Conservation (phyloP, 495 filamentous ascomycete genomes). For the Neurospora terricola region DNA sequence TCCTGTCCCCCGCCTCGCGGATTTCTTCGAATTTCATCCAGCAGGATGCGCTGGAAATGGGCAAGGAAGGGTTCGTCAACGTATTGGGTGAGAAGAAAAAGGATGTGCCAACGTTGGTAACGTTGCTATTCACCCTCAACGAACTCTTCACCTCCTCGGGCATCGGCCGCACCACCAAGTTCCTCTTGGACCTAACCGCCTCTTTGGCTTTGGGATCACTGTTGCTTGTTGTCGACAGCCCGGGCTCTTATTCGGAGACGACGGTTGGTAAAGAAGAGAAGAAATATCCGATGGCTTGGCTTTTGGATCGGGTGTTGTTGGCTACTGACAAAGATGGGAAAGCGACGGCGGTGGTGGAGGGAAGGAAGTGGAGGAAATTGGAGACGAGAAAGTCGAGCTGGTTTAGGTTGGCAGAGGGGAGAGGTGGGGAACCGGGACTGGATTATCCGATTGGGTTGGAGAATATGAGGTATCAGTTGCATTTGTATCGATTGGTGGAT, state of each 20-base stretch:
- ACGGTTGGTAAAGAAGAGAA: conserved; percentile 51
- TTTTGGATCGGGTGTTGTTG: conserved; percentile 75
- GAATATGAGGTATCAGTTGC: conserved; percentile 90
- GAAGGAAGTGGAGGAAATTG: conserved; percentile 58
- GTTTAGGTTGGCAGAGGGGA: conserved; percentile 59
- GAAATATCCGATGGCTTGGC: conserved; percentile 86
- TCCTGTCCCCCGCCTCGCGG: conserved; percentile 20
- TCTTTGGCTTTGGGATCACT: conserved; percentile 47
- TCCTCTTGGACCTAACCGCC: conserved; percentile 58
- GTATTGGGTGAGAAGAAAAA: conserved; percentile 18
- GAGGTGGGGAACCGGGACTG: conserved; percentile 26
- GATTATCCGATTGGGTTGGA: conserved; percentile 79
- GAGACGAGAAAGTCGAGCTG: conserved; percentile 67
- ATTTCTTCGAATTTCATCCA: conserved; percentile 46
- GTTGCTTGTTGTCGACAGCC: conserved; percentile 83
- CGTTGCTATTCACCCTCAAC: conserved; percentile 92
- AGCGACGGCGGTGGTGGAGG: conserved; percentile 14
- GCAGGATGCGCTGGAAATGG: conserved; percentile 50
- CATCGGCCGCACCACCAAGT: conserved; percentile 58
- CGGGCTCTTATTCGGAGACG: conserved; percentile 81
- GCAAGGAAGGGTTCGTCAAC: conserved; percentile 27
- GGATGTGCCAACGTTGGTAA: conserved; percentile 45
- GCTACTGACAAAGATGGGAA: not conserved
- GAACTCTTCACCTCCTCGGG: conserved; percentile 76
- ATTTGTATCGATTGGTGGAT: conserved; percentile 50